phyloP scores from a whole-genome alignment of 495 filamentous ascomycete genomes.

The Aspergillus haitiensis region DNA sequence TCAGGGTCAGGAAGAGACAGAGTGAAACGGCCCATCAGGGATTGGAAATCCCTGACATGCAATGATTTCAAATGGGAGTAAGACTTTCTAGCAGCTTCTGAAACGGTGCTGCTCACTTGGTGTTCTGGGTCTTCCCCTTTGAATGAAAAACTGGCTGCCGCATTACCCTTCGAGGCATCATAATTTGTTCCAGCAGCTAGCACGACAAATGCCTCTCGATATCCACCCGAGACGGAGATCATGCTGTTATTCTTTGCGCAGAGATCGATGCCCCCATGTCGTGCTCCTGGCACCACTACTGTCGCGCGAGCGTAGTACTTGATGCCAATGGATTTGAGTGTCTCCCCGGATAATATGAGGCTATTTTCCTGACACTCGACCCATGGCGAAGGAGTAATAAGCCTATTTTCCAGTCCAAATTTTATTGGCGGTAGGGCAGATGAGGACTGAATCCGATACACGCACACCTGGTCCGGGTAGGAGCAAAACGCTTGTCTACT shows the following conservation, averaged over 20 bases:
- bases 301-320: too few relatives aligned
- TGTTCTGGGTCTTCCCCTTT: slow-evolving; percentile 42
- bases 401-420: too few relatives aligned
- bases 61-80: slow-evolving; percentile 30
- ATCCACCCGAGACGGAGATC: too few relatives aligned
- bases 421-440: slow-evolving; percentile 16
- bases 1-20: slow-evolving; percentile 43
- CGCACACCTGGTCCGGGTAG: slow-evolving; percentile 49
- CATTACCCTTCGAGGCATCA: slow-evolving; percentile 43
- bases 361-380: too few relatives aligned
- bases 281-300: too few relatives aligned
- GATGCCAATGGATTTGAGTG: too few relatives aligned
- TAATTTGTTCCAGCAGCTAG: slow-evolving; percentile 46
- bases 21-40: slow-evolving; percentile 35
- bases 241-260: too few relatives aligned
- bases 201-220: too few relatives aligned
- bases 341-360: too few relatives aligned
- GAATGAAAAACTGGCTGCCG: slow-evolving; percentile 45
- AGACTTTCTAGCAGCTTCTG: slow-evolving; percentile 29
- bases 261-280: too few relatives aligned
- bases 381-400: too few relatives aligned
- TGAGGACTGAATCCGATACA: slow-evolving; percentile 43
- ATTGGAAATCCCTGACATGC: slow-evolving; percentile 44
- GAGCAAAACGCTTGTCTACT: slow-evolving; percentile 35
- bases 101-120: slow-evolving; percentile 31